phyloP scores from a whole-genome alignment of 306 rosid species.

The Trifolium fragiferum region DNA sequence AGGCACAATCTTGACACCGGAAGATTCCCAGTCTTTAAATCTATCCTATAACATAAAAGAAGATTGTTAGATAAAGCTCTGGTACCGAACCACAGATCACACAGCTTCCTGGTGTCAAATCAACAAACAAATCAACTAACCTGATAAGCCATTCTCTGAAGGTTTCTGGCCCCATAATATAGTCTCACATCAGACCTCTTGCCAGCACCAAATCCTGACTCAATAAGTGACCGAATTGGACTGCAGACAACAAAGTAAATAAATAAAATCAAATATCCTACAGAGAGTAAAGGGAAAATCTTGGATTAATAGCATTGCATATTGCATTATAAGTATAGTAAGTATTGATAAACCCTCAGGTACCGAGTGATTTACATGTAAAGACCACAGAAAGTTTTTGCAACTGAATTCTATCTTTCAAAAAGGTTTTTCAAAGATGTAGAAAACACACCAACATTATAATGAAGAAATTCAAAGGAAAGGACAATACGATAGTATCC shows the following conservation, averaged over 20 bases:
- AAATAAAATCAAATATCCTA: conserved; percentile 6
- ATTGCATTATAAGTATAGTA: conserved; percentile 7
- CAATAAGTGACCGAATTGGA: conserved; percentile 88
- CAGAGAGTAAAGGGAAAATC: conserved; percentile 7
- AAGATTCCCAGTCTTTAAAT: conserved; percentile 91
- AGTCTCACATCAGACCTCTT: conserved; percentile 85
- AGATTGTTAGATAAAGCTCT: conserved; percentile 35
- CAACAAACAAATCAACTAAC: conserved; percentile 48
- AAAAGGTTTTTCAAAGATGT: neutral
- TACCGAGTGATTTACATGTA: conserved; percentile 2
- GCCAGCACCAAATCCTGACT: conserved; percentile 73
- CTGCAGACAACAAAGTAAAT: conserved; percentile 52
- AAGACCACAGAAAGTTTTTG: conserved; percentile 11
- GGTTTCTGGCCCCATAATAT: conserved; percentile 88
- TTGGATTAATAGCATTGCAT: conserved; percentile 12
- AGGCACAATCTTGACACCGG: conserved; percentile 86
- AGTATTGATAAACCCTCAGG: neutral
- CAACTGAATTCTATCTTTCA: neutral
- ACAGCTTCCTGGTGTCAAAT: conserved; percentile 21
- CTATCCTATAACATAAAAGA: conserved; percentile 67
- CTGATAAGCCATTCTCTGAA: conserved; percentile 95
- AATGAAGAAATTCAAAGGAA: conserved; percentile 12
- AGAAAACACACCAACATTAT: neutral
- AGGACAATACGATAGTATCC: conserved; percentile 8
- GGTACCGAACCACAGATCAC: neutral